Evolutionary conservation across 371 early-diverging fungal species (phyloP).

Genomic region (Batrachochytrium dendrobatidis): DNA sequence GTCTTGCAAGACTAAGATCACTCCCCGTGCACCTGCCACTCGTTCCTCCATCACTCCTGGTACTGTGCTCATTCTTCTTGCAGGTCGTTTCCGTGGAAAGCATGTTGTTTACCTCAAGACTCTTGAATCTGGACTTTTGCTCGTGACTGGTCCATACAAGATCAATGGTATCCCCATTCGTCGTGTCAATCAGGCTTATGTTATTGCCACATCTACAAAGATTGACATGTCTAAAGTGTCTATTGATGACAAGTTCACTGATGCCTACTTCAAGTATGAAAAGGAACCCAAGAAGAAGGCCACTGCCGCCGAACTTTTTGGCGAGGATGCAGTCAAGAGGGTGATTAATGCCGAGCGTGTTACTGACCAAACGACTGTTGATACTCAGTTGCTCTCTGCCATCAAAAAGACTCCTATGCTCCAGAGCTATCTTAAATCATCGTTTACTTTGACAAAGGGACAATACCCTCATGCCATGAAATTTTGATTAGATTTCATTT

Average conservation of each 20-base stretch:
- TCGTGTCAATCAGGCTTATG: constrained; percentile 97
- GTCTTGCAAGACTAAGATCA: constrained; percentile 66
- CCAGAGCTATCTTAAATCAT: constrained; percentile 73
- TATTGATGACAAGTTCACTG: constrained; percentile 75
- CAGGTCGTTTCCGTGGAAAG: constrained; percentile 96
- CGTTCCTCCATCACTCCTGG: constrained; percentile 92
- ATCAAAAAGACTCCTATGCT: constrained; percentile 80
- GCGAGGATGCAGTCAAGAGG: constrained; percentile 51
- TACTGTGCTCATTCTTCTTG: constrained; percentile 92
- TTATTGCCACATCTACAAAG: constrained; percentile 96
- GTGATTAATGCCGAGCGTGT: constrained; percentile 60
- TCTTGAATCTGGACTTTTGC: constrained; percentile 86
- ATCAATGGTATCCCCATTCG: constrained; percentile 97
- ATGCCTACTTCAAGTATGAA: constrained; percentile 85
- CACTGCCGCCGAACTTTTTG: constrained; percentile 82
- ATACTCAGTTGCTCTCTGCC: constrained; percentile 67
- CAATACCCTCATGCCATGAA: constrained; percentile 89
- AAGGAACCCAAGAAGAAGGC: constrained; percentile 62
- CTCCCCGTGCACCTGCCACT: no score
- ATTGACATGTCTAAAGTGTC: constrained; percentile 73
- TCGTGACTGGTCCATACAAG: constrained; percentile 96
- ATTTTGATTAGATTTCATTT: no score
- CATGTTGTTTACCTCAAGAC: constrained; percentile 97
- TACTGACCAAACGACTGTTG: constrained; percentile 82
- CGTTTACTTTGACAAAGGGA: constrained; percentile 88